Conservation (phyloP, 2,329 filamentous ascomycete genomes). For the Tolypocladium sp. region DNA sequence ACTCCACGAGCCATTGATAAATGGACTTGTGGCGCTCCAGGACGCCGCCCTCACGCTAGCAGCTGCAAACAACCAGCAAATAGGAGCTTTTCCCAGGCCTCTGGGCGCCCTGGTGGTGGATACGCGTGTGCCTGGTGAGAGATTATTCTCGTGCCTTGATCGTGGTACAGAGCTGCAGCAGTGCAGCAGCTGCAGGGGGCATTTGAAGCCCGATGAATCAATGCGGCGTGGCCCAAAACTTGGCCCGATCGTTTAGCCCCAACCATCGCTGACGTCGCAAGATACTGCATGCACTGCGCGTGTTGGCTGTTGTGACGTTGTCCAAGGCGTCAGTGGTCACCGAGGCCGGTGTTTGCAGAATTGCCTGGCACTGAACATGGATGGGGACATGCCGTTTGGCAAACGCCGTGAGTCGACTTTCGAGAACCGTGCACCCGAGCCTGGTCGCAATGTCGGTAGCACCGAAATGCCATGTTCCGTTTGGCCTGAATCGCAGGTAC, state of each 20-base stretch:
- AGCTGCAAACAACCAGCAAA: constrained; percentile 9
- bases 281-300: not conserved
- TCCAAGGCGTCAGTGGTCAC: too few species aligned
- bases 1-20: not conserved
- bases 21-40: constrained; percentile 4
- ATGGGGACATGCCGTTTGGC: not conserved
- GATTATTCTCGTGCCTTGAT: constrained; percentile 17
- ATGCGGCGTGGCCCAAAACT: not conserved
- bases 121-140: constrained; percentile 16
- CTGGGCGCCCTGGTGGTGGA: constrained; percentile 11
- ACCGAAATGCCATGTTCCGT: not conserved
- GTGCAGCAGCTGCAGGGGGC: not conserved
- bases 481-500: not conserved
- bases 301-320: not conserved
- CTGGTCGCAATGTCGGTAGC: not conserved
- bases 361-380: not conserved
- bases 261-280: not conserved
- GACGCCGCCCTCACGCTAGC: not conserved
- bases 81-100: constrained; percentile 18
- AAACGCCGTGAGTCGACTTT: not conserved
- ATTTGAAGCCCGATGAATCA: not conserved
- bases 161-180: not conserved
- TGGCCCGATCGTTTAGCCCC: not conserved
- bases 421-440: not conserved
- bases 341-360: not conserved